Percentiles rank a stretch among this genome's conserved stretches.
phyloP scores from a whole-genome alignment of 345 rosid species.

The Citrus australasica region DNA sequence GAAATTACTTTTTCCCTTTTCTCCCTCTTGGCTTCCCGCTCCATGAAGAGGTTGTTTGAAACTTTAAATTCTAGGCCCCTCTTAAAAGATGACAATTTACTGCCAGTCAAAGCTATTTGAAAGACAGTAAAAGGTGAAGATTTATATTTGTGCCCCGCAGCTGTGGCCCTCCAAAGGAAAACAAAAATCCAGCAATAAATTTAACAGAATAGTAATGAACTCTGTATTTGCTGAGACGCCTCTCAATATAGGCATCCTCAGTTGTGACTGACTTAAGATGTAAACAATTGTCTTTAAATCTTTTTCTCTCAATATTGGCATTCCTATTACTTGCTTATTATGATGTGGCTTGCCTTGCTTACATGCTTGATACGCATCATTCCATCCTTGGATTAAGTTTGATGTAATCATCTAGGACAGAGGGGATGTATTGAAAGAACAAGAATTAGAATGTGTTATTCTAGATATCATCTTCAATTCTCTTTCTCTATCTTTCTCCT shows the following conservation, averaged over 20 bases:
- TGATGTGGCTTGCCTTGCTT: background rate
- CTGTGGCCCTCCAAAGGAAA: background rate
- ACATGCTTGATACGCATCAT: background rate
- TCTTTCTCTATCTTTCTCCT: background rate
- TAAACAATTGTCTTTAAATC: background rate
- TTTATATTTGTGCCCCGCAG: no score
- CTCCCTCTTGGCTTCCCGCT: no score
- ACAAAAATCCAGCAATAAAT: no score
- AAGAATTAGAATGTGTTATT: background rate
- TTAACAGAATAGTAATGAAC: no score
- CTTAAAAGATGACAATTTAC: background rate
- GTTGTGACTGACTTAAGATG: background rate
- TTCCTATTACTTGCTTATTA: background rate
- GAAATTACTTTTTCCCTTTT: background rate
- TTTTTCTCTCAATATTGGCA: background rate
- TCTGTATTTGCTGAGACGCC: background rate
- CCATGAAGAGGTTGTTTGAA: background rate
- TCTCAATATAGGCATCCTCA: background rate
- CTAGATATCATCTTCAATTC: background rate
- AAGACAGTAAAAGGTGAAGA: background rate
- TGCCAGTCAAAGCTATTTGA: background rate
- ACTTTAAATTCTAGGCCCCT: background rate
- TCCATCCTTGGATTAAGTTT: background rate
- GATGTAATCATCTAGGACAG: background rate
- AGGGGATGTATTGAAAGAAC: background rate